Conservation (phyloP, 306 rosid species). For the Vigna radiata region DNA sequence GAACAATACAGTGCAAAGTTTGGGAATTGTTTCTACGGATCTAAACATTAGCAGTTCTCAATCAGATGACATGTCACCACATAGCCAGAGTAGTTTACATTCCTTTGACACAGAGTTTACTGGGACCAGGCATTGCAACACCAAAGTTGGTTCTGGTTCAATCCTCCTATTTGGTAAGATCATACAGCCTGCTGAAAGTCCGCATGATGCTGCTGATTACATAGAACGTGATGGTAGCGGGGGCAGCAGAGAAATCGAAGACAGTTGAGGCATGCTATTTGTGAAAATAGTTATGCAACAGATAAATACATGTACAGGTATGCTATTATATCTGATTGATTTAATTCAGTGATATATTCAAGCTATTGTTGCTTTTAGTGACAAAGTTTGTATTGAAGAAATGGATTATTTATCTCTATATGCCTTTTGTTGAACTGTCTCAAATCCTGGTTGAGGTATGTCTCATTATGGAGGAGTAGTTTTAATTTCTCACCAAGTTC, state of each 20-base stretch:
- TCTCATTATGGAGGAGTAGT: neutral
- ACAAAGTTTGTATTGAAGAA: neutral
- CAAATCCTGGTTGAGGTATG: neutral
- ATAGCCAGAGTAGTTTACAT: slow-evolving; percentile 67
- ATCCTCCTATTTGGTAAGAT: slow-evolving; percentile 74
- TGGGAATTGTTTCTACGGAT: slow-evolving; percentile 61
- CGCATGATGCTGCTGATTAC: slow-evolving; percentile 49
- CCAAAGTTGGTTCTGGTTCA: slow-evolving; percentile 47
- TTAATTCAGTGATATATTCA: slow-evolving; percentile 18
- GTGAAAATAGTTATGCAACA: slow-evolving; percentile 56
- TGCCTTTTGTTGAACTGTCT: slow-evolving; percentile 24
- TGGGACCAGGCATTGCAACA: slow-evolving; percentile 55
- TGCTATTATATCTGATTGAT: slow-evolving; percentile 39
- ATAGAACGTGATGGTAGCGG: slow-evolving; percentile 39
- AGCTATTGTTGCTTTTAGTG: neutral
- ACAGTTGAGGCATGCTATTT: slow-evolving; percentile 50
- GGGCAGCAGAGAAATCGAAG: neutral
- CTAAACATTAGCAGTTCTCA: slow-evolving; percentile 66
- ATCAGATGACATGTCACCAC: slow-evolving; percentile 63
- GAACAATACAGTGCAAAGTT: slow-evolving; percentile 50
- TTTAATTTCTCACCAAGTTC: slow-evolving; percentile 13
- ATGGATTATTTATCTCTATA: slow-evolving; percentile 13
- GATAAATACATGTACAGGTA: slow-evolving; percentile 70
- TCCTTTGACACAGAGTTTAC: slow-evolving; percentile 53
- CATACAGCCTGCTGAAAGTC: slow-evolving; percentile 62